A percentile compares a stretch with the other conserved stretches of the same genome.
These are phyloP conservation scores for Botryotinia globosa DNA, from an alignment of 2,329 filamentous ascomycete species.

Conservation along the genomic window DNA sequence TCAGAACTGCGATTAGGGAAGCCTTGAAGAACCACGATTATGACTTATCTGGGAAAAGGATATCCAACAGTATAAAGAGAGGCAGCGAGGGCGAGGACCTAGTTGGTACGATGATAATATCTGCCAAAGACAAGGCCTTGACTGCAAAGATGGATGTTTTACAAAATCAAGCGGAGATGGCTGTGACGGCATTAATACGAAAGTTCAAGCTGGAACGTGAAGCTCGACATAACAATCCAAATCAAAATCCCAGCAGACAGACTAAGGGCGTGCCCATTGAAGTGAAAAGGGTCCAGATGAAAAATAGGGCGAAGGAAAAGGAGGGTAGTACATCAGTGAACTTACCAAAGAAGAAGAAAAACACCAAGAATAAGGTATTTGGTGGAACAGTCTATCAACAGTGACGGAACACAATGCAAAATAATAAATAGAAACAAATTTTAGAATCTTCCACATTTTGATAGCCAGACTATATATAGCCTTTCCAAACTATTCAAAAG, in stretches of 20 bases:
- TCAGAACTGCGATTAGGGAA: conserved; percentile 45
- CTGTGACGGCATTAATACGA: conserved; percentile 19
- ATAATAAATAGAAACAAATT: neutral
- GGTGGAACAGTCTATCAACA: neutral
- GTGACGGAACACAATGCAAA: neutral
- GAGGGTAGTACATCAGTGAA: neutral
- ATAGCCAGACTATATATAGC: neutral
- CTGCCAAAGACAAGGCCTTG: conserved; percentile 28
- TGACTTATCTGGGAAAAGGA: conserved; percentile 35
- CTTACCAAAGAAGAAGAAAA: neutral
- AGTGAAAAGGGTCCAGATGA: neutral
- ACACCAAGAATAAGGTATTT: neutral
- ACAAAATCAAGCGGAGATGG: conserved; percentile 31
- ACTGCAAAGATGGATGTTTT: conserved; percentile 31
- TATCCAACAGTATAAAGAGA: conserved; percentile 18
- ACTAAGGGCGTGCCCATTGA: neutral
- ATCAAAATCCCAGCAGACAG: neutral
- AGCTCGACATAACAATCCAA: neutral
- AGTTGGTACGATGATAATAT: conserved; percentile 41
- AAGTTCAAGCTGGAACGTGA: neutral
- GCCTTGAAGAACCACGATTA: conserved; percentile 48
- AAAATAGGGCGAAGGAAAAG: neutral
- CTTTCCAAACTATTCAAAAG: neutral
- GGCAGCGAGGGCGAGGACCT: conserved; percentile 38
- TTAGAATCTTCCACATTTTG: neutral